Base-by-base conservation (phyloP, 1,139 yeast genomes). In the Pichia sp. region DNA sequence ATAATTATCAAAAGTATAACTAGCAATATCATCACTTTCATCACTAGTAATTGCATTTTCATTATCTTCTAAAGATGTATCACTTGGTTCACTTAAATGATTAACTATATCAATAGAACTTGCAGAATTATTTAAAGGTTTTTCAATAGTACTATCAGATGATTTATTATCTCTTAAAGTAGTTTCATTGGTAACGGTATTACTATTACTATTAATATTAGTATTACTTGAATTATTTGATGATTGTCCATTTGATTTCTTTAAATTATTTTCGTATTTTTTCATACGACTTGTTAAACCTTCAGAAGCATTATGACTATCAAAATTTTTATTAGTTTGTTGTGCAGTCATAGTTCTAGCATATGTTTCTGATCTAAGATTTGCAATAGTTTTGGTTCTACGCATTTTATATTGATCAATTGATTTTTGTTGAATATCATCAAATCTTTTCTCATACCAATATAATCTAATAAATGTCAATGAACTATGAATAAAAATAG, bases 391-490 rank as follows among this genome's bases (percentile, higher is more conserved):
- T 36, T 86, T 86, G 0, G 86, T 77, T 51, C 95, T 73, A 59
- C 97, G 76, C 86, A 87, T 83, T 62, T 79, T 78, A 62, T 81
- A 84, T 61, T 89, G 84, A 55, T 78, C 64, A 61, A 85, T 86
- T 28, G 96, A 86, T 48, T 76, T 75, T 50, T 75, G 79, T 56
- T 83, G 83, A 61, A 94, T 90, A 56, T 83, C 79, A 63, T 87
- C 92, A 65, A 94, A 89, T 59, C 85, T 78, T 54, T 89, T 76
- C 63, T 90, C 96, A 66, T 87, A 92, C 86, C 95, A 86, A 63
- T 86, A 87, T 43, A 92, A 70, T 46, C 97, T 74, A n/a, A 90
- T 72, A 57, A 88, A 81, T 26, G 88, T 81, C 40, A 92, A 70
- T 1, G 81, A 76, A 1, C 95, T 81, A 65, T 92, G 95, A 51